These are phyloP conservation scores for Nothophoma quercina DNA, from an alignment of 2,329 filamentous ascomycete genomes.

Conservation along the genomic window DNA sequence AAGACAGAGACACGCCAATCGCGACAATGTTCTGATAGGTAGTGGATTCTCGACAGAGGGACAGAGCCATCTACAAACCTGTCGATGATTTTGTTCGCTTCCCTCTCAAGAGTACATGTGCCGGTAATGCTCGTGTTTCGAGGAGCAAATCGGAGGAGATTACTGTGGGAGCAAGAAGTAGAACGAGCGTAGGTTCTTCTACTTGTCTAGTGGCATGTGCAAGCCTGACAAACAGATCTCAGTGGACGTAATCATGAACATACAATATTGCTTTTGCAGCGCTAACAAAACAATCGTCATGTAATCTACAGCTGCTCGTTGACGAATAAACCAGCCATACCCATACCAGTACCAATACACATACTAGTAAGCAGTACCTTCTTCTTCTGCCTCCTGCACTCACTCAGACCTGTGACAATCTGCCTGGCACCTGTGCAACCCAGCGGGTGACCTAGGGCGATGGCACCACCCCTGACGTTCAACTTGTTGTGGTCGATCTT, in stretches of 20 bases:
- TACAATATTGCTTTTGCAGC: constrained; percentile 9
- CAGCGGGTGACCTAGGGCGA: constrained; percentile 83
- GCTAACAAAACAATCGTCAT: neutral
- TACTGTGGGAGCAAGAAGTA: no score
- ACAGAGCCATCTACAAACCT: no score
- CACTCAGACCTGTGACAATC: constrained; percentile 88
- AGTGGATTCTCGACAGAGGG: no score
- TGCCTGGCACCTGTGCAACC: constrained; percentile 79
- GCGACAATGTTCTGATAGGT: no score
- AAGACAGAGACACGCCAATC: no score
- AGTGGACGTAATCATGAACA: neutral
- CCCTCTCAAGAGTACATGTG: no score
- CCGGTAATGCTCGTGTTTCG: no score
- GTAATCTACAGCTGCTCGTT: constrained; percentile 61
- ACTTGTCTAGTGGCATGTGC: no score
- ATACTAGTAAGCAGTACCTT: constrained; percentile 92
- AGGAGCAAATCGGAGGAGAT: no score
- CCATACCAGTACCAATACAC: constrained; percentile 76
- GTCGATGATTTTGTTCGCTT: no score
- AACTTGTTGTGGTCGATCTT: constrained; percentile 77
- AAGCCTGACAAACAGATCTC: no score
- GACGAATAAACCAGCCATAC: constrained; percentile 71
- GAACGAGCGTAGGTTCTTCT: no score
- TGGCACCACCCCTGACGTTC: constrained; percentile 82
- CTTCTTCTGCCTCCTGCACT: constrained; percentile 83